These are phyloP conservation scores for Kwoniella dejecticola DNA, from an alignment of 768 basidiomycete genomes.

Conservation along the genomic window DNA sequence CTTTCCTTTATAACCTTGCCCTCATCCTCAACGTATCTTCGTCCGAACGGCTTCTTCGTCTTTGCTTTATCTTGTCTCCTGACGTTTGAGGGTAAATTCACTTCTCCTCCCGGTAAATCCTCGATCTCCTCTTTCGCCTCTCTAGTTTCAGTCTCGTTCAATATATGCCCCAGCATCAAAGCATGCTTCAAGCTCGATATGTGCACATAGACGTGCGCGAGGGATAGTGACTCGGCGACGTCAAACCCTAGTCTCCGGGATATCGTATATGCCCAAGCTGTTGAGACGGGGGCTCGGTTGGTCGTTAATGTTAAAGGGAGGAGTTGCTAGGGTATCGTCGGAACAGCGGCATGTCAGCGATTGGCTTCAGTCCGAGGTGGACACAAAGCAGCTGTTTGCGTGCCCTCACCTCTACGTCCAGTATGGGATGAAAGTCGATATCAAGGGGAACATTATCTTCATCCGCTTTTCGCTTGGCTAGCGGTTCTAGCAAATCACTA, in stretches of 20 bases:
- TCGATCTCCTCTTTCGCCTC: conserved; percentile 62
- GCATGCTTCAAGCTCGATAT: conserved; percentile 87
- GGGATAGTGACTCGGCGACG: conserved; percentile 84
- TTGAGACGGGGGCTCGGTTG: conserved; percentile 94
- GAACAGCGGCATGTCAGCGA: not conserved
- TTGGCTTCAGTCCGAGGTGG: not conserved
- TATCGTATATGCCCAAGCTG: conserved; percentile 85
- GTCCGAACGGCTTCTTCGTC: conserved; percentile 8
- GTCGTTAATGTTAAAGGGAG: conserved; percentile 66
- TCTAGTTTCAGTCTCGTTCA: conserved; percentile 62
- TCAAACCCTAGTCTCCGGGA: conserved; percentile 84
- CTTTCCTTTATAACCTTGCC: conserved; percentile 29
- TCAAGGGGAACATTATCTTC: conserved; percentile 22
- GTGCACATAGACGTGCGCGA: conserved; percentile 91
- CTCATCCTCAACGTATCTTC: conserved; percentile 20
- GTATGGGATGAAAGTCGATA: conserved; percentile 33
- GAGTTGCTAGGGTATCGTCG: conserved; percentile 53
- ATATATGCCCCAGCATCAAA: conserved; percentile 75
- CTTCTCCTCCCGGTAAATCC: conserved; percentile 39
- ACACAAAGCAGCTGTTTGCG: no score
- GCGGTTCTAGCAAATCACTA: conserved; percentile 42
- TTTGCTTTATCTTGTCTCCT: conserved; percentile 11
- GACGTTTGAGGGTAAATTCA: conserved; percentile 9
- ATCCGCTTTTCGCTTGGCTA: conserved; percentile 11
- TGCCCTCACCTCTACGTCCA: conserved; percentile 42